Conservation (phyloP, 164 flowering plant genomes). For the Euptelea pleiosperma region DNA sequence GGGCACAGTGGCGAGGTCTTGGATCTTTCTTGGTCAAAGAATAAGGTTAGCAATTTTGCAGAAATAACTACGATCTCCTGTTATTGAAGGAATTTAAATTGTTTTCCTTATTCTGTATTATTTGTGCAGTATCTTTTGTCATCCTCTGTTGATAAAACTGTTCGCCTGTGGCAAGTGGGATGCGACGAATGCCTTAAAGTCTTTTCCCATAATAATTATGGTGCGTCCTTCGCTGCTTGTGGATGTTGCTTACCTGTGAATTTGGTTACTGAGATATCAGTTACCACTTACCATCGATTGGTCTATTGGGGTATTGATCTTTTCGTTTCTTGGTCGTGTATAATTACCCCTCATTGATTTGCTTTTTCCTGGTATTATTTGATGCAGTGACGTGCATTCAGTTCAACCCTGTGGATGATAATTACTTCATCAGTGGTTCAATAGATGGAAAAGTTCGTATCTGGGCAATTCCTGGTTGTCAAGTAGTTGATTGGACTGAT, state of each 20-base stretch:
- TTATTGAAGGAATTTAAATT: background rate
- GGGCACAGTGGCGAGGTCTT: slow-evolving; percentile 76
- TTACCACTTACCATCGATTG: background rate
- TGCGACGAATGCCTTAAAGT: slow-evolving; percentile 53
- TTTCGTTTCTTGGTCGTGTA: background rate
- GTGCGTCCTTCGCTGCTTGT: slow-evolving; percentile 33
- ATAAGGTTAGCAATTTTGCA: slow-evolving; percentile 53
- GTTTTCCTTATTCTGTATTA: slow-evolving; percentile 7
- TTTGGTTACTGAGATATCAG: slow-evolving; percentile 2
- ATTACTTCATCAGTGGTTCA: slow-evolving; percentile 89
- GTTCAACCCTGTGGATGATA: slow-evolving; percentile 81
- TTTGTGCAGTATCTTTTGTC: slow-evolving; percentile 77
- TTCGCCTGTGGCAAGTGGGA: slow-evolving; percentile 88
- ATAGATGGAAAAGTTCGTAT: slow-evolving; percentile 92
- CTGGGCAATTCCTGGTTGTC: slow-evolving; percentile 61
- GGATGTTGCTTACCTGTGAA: slow-evolving; percentile 5
- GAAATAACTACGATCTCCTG: background rate
- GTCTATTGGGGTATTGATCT: slow-evolving; percentile 4
- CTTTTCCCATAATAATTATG: slow-evolving; percentile 73
- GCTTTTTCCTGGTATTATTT: slow-evolving; percentile 12
- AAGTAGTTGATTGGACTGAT: slow-evolving; percentile 86
- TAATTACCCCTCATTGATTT: slow-evolving; percentile 2
- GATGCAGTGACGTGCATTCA: slow-evolving; percentile 82
- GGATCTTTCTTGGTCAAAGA: slow-evolving; percentile 91
- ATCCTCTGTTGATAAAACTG: slow-evolving; percentile 79